phyloP scores from a whole-genome alignment of 139 green algal genomes.

The Coelastrella sp. region DNA sequence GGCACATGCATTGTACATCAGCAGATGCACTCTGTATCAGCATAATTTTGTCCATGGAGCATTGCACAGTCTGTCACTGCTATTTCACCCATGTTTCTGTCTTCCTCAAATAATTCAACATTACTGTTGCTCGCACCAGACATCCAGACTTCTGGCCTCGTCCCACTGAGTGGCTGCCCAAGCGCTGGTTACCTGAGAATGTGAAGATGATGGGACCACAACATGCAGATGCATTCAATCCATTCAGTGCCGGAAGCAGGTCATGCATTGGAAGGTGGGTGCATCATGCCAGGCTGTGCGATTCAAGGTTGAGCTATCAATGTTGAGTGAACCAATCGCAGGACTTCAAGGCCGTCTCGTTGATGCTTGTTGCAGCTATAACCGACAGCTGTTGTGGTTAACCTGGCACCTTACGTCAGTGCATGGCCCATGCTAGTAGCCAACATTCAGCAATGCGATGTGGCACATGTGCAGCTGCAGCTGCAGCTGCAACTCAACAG shows the following conservation, averaged over 20 bases:
- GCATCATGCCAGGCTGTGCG: not conserved
- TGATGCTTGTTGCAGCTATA: too few relatives aligned
- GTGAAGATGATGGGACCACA: not conserved
- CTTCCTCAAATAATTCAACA: too few relatives aligned
- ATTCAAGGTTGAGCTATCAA: not conserved
- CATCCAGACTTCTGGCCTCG: conserved; percentile 32
- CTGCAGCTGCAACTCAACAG: too few relatives aligned
- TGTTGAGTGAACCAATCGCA: not conserved
- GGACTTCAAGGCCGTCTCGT: too few relatives aligned
- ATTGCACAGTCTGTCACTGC: not conserved
- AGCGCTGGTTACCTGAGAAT: conserved; percentile 44
- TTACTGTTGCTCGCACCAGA: conserved; percentile 1
- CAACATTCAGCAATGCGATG: too few relatives aligned
- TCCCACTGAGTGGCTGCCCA: conserved; percentile 35
- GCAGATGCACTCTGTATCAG: too few relatives aligned
- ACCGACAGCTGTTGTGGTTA: too few relatives aligned
- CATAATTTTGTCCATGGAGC: too few relatives aligned
- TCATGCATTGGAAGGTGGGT: conserved; percentile 23
- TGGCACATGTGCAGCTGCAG: too few relatives aligned
- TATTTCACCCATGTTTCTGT: not conserved
- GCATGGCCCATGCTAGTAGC: too few relatives aligned
- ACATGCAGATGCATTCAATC: conserved; percentile 12
- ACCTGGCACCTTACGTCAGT: too few relatives aligned
- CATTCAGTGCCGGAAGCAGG: conserved; percentile 9
- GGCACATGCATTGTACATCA: too few relatives aligned